Evolutionary conservation across 1,284 basidiomycete genomes (phyloP).

Genomic region (Paramarasmius palmivorus): DNA sequence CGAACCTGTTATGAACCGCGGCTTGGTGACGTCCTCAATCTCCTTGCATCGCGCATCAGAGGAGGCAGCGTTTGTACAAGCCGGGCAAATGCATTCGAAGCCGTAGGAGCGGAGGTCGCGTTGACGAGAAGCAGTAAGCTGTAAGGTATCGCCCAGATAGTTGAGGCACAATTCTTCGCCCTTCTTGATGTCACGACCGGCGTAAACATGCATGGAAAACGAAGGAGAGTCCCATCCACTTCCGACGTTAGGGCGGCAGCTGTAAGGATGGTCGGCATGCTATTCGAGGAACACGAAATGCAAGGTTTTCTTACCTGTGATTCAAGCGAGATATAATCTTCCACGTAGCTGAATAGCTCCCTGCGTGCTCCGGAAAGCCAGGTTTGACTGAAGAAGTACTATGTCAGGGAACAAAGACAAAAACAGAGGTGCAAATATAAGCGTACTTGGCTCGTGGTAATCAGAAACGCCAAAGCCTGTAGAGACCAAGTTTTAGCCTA

Average conservation of each 20-base stretch:
- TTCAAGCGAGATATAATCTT: slow-evolving; percentile 17
- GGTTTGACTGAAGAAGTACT: background rate
- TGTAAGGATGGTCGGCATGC: background rate
- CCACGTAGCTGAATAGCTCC: background rate
- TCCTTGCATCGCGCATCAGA: too few relatives aligned
- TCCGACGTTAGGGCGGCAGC: slow-evolving; percentile 7
- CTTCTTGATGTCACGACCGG: slow-evolving; percentile 5
- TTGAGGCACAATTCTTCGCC: slow-evolving; percentile 9
- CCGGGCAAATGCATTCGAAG: slow-evolving; percentile 7
- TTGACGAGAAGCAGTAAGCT: background rate
- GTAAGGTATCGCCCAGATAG: background rate
- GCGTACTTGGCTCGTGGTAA: background rate
- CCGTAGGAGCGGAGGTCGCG: slow-evolving; percentile 6
- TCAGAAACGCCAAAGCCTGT: background rate
- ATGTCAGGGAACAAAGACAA: background rate
- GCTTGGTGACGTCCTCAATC: too few relatives aligned
- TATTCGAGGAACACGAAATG: background rate
- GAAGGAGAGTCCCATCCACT: background rate
- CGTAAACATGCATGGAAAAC: slow-evolving; percentile 10
- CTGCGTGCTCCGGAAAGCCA: background rate
- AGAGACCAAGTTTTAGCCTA: too few relatives aligned
- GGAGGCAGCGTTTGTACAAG: background rate
- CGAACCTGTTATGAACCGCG: too few relatives aligned
- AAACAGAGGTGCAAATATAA: too few relatives aligned
- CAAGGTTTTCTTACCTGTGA: slow-evolving; percentile 14